Base-by-base conservation (phyloP, 345 rosid species). In the Linum trigynum region DNA sequence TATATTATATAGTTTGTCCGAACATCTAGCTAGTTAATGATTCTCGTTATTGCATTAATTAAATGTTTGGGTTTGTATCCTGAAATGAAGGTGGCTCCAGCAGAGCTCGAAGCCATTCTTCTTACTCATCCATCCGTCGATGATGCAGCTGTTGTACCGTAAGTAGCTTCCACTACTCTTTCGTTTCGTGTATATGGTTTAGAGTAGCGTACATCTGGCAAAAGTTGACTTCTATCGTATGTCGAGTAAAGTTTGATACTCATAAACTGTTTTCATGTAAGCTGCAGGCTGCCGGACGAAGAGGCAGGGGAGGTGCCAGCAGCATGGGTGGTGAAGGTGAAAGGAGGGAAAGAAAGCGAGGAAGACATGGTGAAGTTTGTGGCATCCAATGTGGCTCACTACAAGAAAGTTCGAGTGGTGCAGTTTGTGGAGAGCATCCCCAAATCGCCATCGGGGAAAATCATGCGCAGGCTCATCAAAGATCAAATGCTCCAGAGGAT, bases 301-400 rank as follows among this genome's bases (percentile, higher is more conserved):
- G 95, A 90, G 74, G 97, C 97, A 0, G 97, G 95, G 16, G 99
- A 94, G 80, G 86, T 94, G 7, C 97, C 99, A 7, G 96, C 77
- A 5, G 96, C 97, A 3, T 94, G 90, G 45, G 90, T 94, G 5
- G 99, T 94, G 72, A 73, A 78, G 71, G 86, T 77, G 69, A 70
- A 78, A 3, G 78, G 75, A 40, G 85, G 88, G 2, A 77, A 62
- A 60, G 96, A 84, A 63, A 84, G 55, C 16, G 96, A 92, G 72
- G 84, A 83, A 65, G 89, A 89, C 68, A 85, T 92, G 16, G 80
- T 87, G 15, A 77, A 72, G 38, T 86, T 69, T 53, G 96, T 89
- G 17, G 90, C 91, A 32, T 70, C 89, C 15, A 87, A 85, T 59
- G 94, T 90, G n/a, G 82, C 96, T n/a, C 69, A 70, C n/a, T 90